Evolutionary conservation across 2,329 filamentous ascomycete genomes (phyloP).

Genomic region (Eurotiales sp.): DNA sequence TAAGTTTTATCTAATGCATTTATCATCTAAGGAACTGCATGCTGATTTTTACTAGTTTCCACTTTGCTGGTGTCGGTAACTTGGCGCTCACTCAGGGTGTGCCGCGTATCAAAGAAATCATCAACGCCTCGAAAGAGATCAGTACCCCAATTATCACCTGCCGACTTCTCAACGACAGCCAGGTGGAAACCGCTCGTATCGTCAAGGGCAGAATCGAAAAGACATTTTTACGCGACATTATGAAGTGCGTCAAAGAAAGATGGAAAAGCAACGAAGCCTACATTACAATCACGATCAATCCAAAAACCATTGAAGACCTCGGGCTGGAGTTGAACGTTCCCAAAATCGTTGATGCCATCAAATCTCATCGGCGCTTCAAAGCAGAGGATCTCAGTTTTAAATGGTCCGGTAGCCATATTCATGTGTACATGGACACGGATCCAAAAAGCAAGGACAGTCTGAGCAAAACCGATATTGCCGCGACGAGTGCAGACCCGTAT

Average conservation of each 20-base stretch:
- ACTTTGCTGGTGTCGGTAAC: slow-evolving; percentile 98
- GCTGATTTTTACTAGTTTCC: slow-evolving; percentile 32
- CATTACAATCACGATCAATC: slow-evolving; percentile 78
- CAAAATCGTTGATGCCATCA: slow-evolving; percentile 74
- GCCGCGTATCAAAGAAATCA: slow-evolving; percentile 99
- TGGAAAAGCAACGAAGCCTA: slow-evolving; percentile 76
- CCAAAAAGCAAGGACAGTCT: slow-evolving; percentile 31
- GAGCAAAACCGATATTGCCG: slow-evolving; percentile 40
- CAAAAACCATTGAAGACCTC: slow-evolving; percentile 71
- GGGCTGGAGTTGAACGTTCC: slow-evolving; percentile 72
- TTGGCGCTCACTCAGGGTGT: slow-evolving; percentile 99
- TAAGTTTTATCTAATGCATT: slow-evolving; percentile 46
- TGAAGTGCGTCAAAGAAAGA: slow-evolving; percentile 78
- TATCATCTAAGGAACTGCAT: not conserved
- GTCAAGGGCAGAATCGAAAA: slow-evolving; percentile 95
- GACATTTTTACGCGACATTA: slow-evolving; percentile 79
- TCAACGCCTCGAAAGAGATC: slow-evolving; percentile 93
- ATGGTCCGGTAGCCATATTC: slow-evolving; percentile 53
- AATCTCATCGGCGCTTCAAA: slow-evolving; percentile 73
- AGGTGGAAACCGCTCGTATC: slow-evolving; percentile 75
- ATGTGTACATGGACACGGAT: slow-evolving; percentile 62
- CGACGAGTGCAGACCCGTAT: slow-evolving; percentile 43
- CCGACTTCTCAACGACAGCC: slow-evolving; percentile 64
- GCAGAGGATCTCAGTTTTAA: slow-evolving; percentile 62
- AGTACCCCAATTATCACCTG: slow-evolving; percentile 93